These are phyloP conservation scores for Solanum hybrid DNA, from an alignment of 305 asterid genomes.

Conservation along the genomic window DNA sequence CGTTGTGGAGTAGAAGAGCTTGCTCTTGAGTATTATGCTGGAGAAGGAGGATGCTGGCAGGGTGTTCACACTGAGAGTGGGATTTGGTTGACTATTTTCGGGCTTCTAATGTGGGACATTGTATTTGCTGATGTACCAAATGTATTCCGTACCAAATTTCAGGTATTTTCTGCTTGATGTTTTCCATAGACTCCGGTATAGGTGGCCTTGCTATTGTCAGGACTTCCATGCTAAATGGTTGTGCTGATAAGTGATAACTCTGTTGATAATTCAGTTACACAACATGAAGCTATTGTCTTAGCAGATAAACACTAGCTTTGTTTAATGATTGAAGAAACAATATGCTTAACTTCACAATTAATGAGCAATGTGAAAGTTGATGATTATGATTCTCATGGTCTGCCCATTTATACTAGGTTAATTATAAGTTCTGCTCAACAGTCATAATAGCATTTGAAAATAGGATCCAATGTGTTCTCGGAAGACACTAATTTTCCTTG, in stretches of 20 bases:
- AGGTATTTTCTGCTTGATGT: slow-evolving; percentile 36
- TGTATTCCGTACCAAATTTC: slow-evolving; percentile 75
- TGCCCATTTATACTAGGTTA: neutral
- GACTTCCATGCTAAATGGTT: neutral
- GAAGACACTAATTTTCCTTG: neutral
- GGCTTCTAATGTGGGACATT: slow-evolving; percentile 86
- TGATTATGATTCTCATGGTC: neutral
- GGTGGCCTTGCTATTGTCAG: neutral
- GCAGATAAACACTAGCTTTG: neutral
- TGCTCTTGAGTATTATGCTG: slow-evolving; percentile 84
- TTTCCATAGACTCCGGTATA: neutral
- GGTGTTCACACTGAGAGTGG: slow-evolving; percentile 97
- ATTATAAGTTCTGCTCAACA: neutral
- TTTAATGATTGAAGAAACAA: neutral
- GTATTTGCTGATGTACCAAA: slow-evolving; percentile 76
- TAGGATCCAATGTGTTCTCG: neutral
- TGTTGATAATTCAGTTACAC: neutral
- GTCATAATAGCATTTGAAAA: neutral
- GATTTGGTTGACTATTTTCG: slow-evolving; percentile 88
- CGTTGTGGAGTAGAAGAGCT: slow-evolving; percentile 89
- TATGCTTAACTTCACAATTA: neutral
- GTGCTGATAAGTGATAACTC: neutral
- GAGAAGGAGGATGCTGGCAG: slow-evolving; percentile 89
- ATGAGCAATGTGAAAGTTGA: neutral
- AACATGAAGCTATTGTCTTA: neutral